Conservation (phyloP, 2,329 filamentous ascomycete species). For the Botrytis deweyae region DNA sequence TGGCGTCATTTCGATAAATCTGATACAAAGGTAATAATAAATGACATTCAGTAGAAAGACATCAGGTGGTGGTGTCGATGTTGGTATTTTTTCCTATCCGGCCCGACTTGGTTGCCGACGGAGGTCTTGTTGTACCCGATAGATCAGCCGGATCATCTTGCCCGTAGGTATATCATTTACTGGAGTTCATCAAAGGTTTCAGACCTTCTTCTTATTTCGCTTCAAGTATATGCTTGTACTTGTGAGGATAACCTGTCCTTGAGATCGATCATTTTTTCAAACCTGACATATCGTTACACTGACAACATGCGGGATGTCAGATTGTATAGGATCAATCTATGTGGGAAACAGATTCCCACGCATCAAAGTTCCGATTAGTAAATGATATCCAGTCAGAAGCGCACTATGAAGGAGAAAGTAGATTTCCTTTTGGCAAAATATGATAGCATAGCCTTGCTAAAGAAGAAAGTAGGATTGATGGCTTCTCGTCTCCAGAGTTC, state of each 20-base stretch:
- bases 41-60: background rate
- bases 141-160: slow-evolving; percentile 2
- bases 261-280: slow-evolving; percentile 16
- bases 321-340: background rate
- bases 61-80: background rate
- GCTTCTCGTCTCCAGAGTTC: slow-evolving; percentile 11
- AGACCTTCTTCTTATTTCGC: background rate
- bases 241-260: background rate
- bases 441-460: slow-evolving; percentile 2
- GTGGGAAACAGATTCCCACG: background rate
- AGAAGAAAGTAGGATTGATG: background rate
- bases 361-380: background rate
- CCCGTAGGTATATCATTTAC: no score
- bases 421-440: background rate
- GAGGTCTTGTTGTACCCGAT: slow-evolving; percentile 12
- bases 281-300: slow-evolving; percentile 13
- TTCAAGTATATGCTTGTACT: background rate
- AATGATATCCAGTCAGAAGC: slow-evolving; percentile 16
- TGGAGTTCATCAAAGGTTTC: background rate
- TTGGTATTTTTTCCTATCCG: background rate
- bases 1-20: background rate
- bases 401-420: background rate
- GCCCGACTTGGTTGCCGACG: slow-evolving; percentile 12
- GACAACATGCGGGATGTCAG: slow-evolving; percentile 2
- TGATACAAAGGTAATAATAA: background rate